A percentile compares a stretch with the other conserved stretches of the same genome.
Conservation (phyloP, 139 green algal species). For the Yamagishiella unicocca region DNA sequence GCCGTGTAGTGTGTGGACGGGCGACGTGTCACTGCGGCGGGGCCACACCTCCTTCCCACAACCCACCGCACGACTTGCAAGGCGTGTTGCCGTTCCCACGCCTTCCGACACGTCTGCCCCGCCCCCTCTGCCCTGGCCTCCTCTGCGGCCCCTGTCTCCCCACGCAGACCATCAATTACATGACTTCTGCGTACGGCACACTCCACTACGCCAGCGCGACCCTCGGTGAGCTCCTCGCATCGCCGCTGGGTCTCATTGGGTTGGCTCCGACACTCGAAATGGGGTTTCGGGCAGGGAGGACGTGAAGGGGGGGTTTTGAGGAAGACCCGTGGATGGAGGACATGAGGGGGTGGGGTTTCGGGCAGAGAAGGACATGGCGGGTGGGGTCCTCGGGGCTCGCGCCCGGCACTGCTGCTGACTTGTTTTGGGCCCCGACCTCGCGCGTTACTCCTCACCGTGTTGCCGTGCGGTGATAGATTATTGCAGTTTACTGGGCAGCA, state of each 20-base stretch:
- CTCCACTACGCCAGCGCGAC: conserved; percentile 26
- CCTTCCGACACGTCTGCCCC: no score
- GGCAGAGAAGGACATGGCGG: not conserved
- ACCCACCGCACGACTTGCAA: not conserved
- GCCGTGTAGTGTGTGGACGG: not conserved
- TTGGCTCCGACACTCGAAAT: not conserved
- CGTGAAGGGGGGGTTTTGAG: no score
- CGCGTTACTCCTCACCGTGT: not conserved
- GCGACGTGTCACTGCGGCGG: not conserved
- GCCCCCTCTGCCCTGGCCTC: no score
- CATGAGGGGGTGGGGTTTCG: not conserved
- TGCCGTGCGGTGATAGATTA: not conserved
- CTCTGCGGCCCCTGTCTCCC: no score
- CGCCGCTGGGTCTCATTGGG: not conserved
- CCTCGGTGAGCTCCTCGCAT: not conserved
- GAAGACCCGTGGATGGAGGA: not conserved
- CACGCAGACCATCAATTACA: conserved; percentile 2
- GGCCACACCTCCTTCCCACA: not conserved
- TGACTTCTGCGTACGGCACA: conserved; percentile 12
- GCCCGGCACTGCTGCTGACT: no score
- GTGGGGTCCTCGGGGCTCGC: not conserved
- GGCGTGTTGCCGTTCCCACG: not conserved
- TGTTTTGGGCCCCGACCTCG: not conserved
- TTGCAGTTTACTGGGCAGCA: not conserved
- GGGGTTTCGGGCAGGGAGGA: no score